Conservation (phyloP, 2,329 filamentous ascomycete species). For the Rugonectria rugulosa region DNA sequence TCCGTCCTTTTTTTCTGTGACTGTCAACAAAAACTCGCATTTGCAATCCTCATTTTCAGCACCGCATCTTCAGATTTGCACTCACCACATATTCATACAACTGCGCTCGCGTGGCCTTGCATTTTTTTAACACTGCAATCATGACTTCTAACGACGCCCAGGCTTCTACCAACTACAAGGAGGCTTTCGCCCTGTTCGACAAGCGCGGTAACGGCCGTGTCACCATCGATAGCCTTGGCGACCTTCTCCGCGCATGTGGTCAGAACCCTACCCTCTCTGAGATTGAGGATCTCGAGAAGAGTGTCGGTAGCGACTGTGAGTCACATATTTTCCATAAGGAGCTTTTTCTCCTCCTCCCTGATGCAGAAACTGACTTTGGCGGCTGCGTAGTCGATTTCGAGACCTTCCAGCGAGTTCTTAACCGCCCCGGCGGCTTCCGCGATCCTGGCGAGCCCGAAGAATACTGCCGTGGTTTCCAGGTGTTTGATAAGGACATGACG, state of each 20-base stretch:
- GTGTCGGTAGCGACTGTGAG: slow-evolving; percentile 89
- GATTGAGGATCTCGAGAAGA: slow-evolving; percentile 91
- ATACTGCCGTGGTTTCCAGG: slow-evolving; percentile 98
- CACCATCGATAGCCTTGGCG: slow-evolving; percentile 83
- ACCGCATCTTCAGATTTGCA: slow-evolving; percentile 25
- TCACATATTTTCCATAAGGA: slow-evolving; percentile 35
- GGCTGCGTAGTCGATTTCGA: slow-evolving; percentile 86
- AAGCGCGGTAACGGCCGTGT: slow-evolving; percentile 98
- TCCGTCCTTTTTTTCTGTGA: slow-evolving; percentile 10
- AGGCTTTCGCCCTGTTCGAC: slow-evolving; percentile 99
- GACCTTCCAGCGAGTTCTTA: slow-evolving; percentile 94
- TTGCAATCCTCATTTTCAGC: slow-evolving; percentile 9
- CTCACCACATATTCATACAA: too few relatives aligned
- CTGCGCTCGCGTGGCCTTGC: slow-evolving; percentile 12
- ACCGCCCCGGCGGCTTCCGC: slow-evolving; percentile 97
- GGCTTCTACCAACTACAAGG: slow-evolving; percentile 98
- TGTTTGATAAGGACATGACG: slow-evolving; percentile 99
- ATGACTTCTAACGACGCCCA: slow-evolving; percentile 65
- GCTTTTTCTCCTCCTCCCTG: not conserved
- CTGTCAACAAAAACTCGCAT: slow-evolving; percentile 24
- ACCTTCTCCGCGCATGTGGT: slow-evolving; percentile 93
- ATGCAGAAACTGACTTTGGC: slow-evolving; percentile 19
- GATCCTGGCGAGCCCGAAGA: slow-evolving; percentile 97
- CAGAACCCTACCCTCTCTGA: slow-evolving; percentile 97
- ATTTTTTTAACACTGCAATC: slow-evolving; percentile 27